phyloP scores from a whole-genome alignment of 1,139 yeast species.

The Hanseniaspora uvarum region DNA sequence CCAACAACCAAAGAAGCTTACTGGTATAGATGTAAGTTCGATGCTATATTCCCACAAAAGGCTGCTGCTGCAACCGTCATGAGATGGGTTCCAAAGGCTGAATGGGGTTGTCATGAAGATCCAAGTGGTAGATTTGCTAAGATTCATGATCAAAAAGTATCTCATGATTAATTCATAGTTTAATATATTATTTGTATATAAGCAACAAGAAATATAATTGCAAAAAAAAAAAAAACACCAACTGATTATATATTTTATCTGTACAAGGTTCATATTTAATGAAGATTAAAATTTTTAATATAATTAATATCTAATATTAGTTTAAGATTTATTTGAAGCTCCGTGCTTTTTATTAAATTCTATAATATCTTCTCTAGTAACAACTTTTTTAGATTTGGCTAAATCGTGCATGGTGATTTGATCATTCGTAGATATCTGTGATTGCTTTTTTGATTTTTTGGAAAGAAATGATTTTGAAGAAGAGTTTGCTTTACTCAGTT shows the following conservation, averaged over 20 bases:
- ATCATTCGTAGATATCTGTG: background rate
- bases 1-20: slow-evolving; percentile 98
- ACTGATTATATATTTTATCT: background rate
- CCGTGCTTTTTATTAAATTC: slow-evolving; percentile 9
- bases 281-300: too few relatives aligned
- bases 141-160: slow-evolving; percentile 59
- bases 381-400: slow-evolving; percentile 4
- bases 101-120: slow-evolving; percentile 98
- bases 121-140: slow-evolving; percentile 96
- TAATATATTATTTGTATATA: background rate
- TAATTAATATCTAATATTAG: too few relatives aligned
- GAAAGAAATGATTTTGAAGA: background rate
- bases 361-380: slow-evolving; percentile 14
- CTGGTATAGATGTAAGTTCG: slow-evolving; percentile 96
- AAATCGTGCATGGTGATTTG: background rate
- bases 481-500: background rate
- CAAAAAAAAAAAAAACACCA: too few relatives aligned
- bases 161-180: slow-evolving; percentile 24
- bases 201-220: background rate
- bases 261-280: background rate
- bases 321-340: background rate
- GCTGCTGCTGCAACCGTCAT: slow-evolving; percentile 94
- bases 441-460: background rate
- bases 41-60: slow-evolving; percentile 75
- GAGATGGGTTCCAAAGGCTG: slow-evolving; percentile 99